phyloP scores from a whole-genome alignment of 2,329 filamentous ascomycete genomes.

The Dothideomycetes sp. region DNA sequence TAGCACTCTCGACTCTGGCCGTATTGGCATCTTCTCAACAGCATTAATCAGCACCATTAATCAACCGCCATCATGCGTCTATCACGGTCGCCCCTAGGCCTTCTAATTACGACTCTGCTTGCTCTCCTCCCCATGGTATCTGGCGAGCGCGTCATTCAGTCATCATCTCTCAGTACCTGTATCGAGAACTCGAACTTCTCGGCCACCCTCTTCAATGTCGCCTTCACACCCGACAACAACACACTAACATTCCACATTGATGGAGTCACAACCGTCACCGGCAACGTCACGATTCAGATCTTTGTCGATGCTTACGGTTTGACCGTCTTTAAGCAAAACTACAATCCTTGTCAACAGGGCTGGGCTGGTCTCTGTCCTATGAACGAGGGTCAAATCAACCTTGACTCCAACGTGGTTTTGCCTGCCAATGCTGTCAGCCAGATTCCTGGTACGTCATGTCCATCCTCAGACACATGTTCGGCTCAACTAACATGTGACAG shows the following conservation, averaged over 20 bases:
- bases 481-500: slow-evolving; percentile 17
- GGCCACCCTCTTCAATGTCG: slow-evolving; percentile 79
- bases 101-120: slow-evolving; percentile 29
- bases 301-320: slow-evolving; percentile 76
- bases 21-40: background rate
- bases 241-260: slow-evolving; percentile 65
- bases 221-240: slow-evolving; percentile 66
- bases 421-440: slow-evolving; percentile 47
- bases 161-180: slow-evolving; percentile 76
- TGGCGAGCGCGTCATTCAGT: slow-evolving; percentile 62
- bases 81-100: slow-evolving; percentile 22
- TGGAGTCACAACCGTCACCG: slow-evolving; percentile 74
- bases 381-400: slow-evolving; percentile 70
- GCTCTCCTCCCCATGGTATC: slow-evolving; percentile 36
- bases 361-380: slow-evolving; percentile 80
- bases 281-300: slow-evolving; percentile 70
- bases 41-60: slow-evolving; percentile 4
- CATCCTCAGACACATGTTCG: background rate
- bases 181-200: slow-evolving; percentile 77
- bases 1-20: background rate
- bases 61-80: slow-evolving; percentile 21
- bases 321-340: slow-evolving; percentile 53
- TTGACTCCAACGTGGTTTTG: slow-evolving; percentile 62
- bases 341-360: slow-evolving; percentile 62
- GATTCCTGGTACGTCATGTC: slow-evolving; percentile 52